Evolutionary conservation across 768 basidiomycete species (phyloP).

Genomic region (Kwoniella mangroviensis): DNA sequence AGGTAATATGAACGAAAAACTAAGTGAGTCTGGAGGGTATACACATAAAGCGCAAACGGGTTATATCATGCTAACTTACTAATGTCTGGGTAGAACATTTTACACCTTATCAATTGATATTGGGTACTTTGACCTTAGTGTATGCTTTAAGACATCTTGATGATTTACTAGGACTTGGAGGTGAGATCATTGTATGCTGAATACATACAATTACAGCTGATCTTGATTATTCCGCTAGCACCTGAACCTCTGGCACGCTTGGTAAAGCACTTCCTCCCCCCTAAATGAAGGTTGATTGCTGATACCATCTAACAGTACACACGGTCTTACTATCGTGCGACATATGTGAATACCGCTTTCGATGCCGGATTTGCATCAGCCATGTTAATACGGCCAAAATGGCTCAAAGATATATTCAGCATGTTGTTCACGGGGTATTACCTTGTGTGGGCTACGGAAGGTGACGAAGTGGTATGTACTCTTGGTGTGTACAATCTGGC

Average conservation of each 20-base stretch:
- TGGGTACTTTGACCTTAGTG: constrained; percentile 79
- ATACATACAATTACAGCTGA: constrained; percentile 3
- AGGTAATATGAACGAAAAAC: constrained; percentile 44
- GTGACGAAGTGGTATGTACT: constrained; percentile 87
- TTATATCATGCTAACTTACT: neutral
- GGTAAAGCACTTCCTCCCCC: constrained; percentile 61
- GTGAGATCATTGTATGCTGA: constrained; percentile 61
- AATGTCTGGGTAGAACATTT: constrained; percentile 66
- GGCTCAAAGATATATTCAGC: constrained; percentile 85
- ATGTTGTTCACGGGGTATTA: constrained; percentile 88
- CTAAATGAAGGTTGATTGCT: neutral
- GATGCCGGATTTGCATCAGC: constrained; percentile 97
- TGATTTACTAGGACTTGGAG: constrained; percentile 77
- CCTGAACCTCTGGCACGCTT: constrained; percentile 90
- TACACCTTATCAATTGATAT: constrained; percentile 94
- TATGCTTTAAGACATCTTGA: constrained; percentile 85
- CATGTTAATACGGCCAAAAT: constrained; percentile 87
- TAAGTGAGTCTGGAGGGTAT: constrained; percentile 43
- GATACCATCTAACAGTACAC: constrained; percentile 68
- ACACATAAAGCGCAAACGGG: neutral
- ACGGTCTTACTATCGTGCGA: constrained; percentile 90
- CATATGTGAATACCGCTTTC: constrained; percentile 91
- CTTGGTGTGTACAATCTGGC: neutral
- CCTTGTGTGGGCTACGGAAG: constrained; percentile 83
- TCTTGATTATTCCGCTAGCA: constrained; percentile 61